Base-by-base conservation (phyloP, 1,284 basidiomycete species). In the Exobasidium rhododendri region DNA sequence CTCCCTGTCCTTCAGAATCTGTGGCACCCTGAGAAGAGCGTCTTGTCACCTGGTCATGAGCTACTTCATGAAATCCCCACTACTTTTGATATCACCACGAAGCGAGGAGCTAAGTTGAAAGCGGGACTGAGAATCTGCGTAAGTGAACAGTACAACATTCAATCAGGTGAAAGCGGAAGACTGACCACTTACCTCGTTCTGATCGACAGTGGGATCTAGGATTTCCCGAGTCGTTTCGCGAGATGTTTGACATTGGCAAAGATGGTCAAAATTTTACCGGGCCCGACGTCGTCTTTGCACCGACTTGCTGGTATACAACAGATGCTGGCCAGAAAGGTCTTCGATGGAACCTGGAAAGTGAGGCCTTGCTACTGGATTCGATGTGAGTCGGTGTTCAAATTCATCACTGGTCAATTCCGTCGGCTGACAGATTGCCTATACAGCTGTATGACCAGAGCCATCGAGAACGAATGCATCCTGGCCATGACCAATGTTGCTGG, bases 241-340 rank as follows among this genome's bases (percentile, higher is more conserved):
- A 32, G 35, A 44, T 55, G 52, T 35, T 44, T 55, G 40, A 55
- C 35, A 3, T 40, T 5, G 52, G 32, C 14, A 31, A 50, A 26
- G 47, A 50, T 31, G 47, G 47, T 7, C 7, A 50, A 1, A 63
- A 67, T 26, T 65, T 63, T 20, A 49, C 57, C 1, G 76, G 75
- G 3, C 77, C 77, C 2, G 77, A 79, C 54, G 56, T 79, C 5
- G 63, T 79, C 26, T 76, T 79, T 40, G 72, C 70, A 17, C 77
- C 77, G 2, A 79, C 74, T 0, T 78, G 77, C 60, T 79, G 77
- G 77, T 79, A 74, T 56, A 71, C 74, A 7, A 68, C 70, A 5
- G 77, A 79, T 52, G 71, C 71, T 4, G 75, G 75, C 1, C 46
- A 66, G 0, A 55, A 61, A 30, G 75, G 74, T 0, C 61, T 78